These are phyloP conservation scores for Aspergillus thermomutatus DNA, from an alignment of 2,329 filamentous ascomycete genomes.

Conservation along the genomic window DNA sequence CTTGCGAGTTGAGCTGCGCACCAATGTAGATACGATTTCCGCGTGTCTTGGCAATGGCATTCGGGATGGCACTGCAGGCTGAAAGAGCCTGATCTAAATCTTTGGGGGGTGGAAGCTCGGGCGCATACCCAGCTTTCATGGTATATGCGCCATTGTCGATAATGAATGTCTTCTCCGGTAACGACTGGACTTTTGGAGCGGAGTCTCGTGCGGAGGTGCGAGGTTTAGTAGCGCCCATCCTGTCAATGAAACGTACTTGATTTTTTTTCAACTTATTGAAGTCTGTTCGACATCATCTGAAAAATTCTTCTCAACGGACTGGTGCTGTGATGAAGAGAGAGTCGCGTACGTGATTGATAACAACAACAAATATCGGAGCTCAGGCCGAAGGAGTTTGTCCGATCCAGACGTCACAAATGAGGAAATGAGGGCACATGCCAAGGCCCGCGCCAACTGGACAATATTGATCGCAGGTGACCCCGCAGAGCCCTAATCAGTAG, in stretches of 20 bases:
- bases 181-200: slow-evolving; percentile 45
- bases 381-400: slow-evolving; percentile 9
- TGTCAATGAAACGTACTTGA: background rate
- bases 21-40: slow-evolving; percentile 76
- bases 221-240: slow-evolving; percentile 34
- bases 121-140: slow-evolving; percentile 80
- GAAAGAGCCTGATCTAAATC: slow-evolving; percentile 40
- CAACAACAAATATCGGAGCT: slow-evolving; percentile 2
- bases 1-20: slow-evolving; percentile 67
- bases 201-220: slow-evolving; percentile 50
- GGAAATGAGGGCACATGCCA: slow-evolving; percentile 24
- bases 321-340: background rate
- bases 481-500: slow-evolving; percentile 30
- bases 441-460: slow-evolving; percentile 9
- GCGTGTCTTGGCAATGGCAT: slow-evolving; percentile 82
- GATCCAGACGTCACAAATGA: slow-evolving; percentile 12
- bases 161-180: slow-evolving; percentile 69
- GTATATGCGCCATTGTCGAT: slow-evolving; percentile 92
- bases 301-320: background rate
- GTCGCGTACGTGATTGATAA: background rate
- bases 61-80: slow-evolving; percentile 70
- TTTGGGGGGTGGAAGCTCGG: slow-evolving; percentile 36
- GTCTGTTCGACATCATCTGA: background rate
- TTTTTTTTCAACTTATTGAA: background rate
- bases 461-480: slow-evolving; percentile 20